These are phyloP conservation scores for Esteya vermicola DNA, from an alignment of 2,329 filamentous ascomycete genomes.

Conservation along the genomic window DNA sequence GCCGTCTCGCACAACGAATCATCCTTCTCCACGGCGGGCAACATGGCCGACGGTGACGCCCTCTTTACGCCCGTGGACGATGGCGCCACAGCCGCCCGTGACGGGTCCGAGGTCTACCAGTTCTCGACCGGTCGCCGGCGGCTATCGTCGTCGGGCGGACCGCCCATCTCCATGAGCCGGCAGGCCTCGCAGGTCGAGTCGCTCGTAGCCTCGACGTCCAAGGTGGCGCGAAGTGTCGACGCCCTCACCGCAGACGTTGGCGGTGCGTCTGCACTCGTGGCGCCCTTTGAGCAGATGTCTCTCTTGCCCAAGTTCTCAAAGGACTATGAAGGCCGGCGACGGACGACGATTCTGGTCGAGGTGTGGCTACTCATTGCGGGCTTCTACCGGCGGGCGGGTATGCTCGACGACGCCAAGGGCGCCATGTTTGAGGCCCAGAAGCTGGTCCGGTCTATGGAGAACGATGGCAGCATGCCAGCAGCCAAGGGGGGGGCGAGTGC, in stretches of 20 bases:
- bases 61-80: conserved; percentile 34
- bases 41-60: conserved; percentile 33
- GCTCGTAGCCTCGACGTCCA: conserved; percentile 14
- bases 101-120: conserved; percentile 29
- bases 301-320: no score
- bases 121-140: conserved; percentile 22
- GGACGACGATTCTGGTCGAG: conserved; percentile 47
- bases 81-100: no score
- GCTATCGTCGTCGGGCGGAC: conserved; percentile 20
- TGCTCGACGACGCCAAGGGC: conserved; percentile 66
- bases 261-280: conserved; percentile 31
- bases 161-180: conserved; percentile 24
- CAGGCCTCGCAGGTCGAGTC: conserved; percentile 30
- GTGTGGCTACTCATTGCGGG: conserved; percentile 86
- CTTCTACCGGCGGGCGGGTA: conserved; percentile 69
- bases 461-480: conserved; percentile 41
- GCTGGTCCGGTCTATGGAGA: conserved; percentile 57
- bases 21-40: conserved; percentile 6
- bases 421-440: conserved; percentile 72
- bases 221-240: conserved; percentile 11
- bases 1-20: conserved; percentile 21
- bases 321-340: conserved; percentile 34
- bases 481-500: no score
- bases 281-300: conserved; percentile 37
- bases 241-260: conserved; percentile 24